Conservation (phyloP, 2,329 filamentous ascomycete genomes). For the Apiospora malaysiana region DNA sequence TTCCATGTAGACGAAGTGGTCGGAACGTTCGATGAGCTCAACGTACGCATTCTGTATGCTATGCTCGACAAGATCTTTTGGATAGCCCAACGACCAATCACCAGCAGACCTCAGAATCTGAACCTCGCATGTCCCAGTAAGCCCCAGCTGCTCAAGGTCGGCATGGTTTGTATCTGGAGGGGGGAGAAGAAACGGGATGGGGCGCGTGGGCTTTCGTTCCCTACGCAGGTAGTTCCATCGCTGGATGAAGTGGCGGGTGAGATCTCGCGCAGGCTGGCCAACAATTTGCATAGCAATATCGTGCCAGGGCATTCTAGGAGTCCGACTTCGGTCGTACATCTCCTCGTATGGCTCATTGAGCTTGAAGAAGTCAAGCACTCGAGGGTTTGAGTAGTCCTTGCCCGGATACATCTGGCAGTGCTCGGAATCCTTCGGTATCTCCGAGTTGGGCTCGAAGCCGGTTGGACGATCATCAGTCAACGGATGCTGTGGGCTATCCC, state of each 20-base stretch:
- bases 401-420: conserved; percentile 96
- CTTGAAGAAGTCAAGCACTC: conserved; percentile 93
- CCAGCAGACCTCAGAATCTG: conserved; percentile 92
- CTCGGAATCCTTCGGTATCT: conserved; percentile 83
- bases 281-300: conserved; percentile 98
- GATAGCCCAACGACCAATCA: conserved; percentile 88
- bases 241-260: conserved; percentile 96
- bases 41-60: conserved; percentile 97
- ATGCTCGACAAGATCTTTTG: conserved; percentile 76
- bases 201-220: conserved; percentile 89
- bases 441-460: conserved; percentile 80
- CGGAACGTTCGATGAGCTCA: conserved; percentile 91
- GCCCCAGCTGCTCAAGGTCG: conserved; percentile 84
- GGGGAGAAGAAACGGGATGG: conserved; percentile 90
- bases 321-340: conserved; percentile 92
- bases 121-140: conserved; percentile 94
- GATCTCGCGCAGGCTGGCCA: conserved; percentile 90
- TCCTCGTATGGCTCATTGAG: conserved; percentile 96
- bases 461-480: conserved; percentile 93
- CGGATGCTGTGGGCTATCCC: conserved; percentile 94
- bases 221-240: conserved; percentile 97
- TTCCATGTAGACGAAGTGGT: conserved; percentile 98
- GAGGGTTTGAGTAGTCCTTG: conserved; percentile 97
- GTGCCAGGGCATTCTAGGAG: conserved; percentile 98
- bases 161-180: conserved; percentile 88